Conservation (phyloP, 257 asterid genomes). For the Solanum tacnaense region DNA sequence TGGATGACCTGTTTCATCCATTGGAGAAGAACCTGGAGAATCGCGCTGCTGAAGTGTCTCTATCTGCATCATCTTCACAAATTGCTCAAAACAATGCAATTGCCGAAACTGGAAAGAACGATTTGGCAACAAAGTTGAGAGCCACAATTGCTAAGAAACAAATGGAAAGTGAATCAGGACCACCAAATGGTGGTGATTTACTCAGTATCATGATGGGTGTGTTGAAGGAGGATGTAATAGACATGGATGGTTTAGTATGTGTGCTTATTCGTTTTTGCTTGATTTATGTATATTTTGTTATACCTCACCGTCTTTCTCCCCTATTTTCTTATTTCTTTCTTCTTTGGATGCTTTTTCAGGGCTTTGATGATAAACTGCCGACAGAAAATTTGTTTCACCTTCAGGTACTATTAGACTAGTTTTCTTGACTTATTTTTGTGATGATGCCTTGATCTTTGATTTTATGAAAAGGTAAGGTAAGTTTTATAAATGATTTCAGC, state of each 20-base stretch:
- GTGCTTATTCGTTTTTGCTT: conserved; percentile 3
- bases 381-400: conserved; percentile 82
- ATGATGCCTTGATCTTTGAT: neutral
- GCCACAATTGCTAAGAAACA: conserved; percentile 86
- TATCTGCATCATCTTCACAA: conserved; percentile 67
- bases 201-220: conserved; percentile 95
- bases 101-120: conserved; percentile 63
- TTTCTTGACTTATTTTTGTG: neutral
- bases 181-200: conserved; percentile 68
- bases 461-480: neutral
- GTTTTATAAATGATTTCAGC: neutral
- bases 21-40: conserved; percentile 44
- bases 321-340: neutral
- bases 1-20: conserved; percentile 92
- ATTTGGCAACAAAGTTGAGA: conserved; percentile 83
- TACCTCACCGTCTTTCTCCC: conserved; percentile 1
- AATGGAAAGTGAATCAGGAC: conserved; percentile 72
- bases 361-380: conserved; percentile 85
- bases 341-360: conserved; percentile 37
- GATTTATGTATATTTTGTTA: neutral
- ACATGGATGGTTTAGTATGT: conserved; percentile 71
- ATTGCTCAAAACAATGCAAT: conserved; percentile 30
- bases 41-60: conserved; percentile 61
- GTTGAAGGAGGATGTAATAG: conserved; percentile 83
- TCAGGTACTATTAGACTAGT: conserved; percentile 46